A percentile compares a stretch with the other conserved stretches of the same genome.
These are phyloP conservation scores for Geotrichum phurueaensis DNA, from an alignment of 1,139 yeast genomes.

Conservation along the genomic window DNA sequence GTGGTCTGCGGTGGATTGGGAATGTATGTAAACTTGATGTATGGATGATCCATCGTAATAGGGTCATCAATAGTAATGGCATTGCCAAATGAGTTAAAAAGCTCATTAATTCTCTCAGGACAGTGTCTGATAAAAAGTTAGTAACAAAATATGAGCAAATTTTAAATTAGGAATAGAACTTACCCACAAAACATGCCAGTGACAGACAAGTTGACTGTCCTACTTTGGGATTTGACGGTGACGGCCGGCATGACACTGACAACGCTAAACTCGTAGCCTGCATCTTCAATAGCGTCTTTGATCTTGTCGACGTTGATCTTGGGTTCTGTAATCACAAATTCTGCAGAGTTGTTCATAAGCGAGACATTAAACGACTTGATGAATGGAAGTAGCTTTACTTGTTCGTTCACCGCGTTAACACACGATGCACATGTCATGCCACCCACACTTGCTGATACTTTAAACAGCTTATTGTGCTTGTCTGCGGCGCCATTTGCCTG, in stretches of 20 bases:
- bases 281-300: constrained; percentile 51
- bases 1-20: constrained; percentile 50
- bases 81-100: constrained; percentile 50
- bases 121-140: constrained; percentile 42
- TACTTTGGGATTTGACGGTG: constrained; percentile 31
- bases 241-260: constrained; percentile 22
- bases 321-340: constrained; percentile 43
- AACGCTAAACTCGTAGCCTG: constrained; percentile 57
- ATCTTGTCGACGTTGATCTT: constrained; percentile 37
- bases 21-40: constrained; percentile 55
- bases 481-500: constrained; percentile 9
- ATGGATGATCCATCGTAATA: constrained; percentile 51
- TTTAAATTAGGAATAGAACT: constrained; percentile 13
- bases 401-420: constrained; percentile 48
- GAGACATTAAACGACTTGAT: constrained; percentile 51
- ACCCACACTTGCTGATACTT: constrained; percentile 56
- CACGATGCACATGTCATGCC: constrained; percentile 78
- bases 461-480: constrained; percentile 30
- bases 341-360: constrained; percentile 55
- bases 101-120: constrained; percentile 51
- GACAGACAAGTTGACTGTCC: constrained; percentile 54
- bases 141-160: constrained; percentile 1
- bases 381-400: constrained; percentile 48
- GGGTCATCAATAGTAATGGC: constrained; percentile 51
- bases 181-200: constrained; percentile 61